Evolutionary conservation across 169 alveolate species (phyloP), one percentile per base, ranked within the genome.

Genomic region (Cryptosporidium tyzzeri): DNA sequence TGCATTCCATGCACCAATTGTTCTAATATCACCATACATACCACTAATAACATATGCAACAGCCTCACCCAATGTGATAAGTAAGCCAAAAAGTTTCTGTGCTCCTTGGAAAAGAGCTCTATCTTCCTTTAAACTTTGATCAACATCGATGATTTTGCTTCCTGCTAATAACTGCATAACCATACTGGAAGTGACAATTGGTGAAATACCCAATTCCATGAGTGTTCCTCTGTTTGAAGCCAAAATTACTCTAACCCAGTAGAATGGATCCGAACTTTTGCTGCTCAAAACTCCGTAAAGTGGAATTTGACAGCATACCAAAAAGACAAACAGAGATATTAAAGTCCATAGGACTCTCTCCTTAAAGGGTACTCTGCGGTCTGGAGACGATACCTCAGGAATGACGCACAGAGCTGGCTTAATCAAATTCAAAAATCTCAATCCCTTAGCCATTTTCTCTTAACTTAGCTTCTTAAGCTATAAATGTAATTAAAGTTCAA

Each of bases 131-230:
- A 97, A 95, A 37, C 97, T 95, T 92, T 98, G 98, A 94, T 99
- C 99, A 26, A 98, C 99, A 65, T 98, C 99, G 50, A 99, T 98
- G 65, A 99, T 97, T 93, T 97, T 97, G 45, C 99, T 97, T 41
- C 99, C 99, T 10, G 99, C 99, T 37, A 99, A 94, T 69, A 99
- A 96, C 95, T 99, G 99, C 99, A 99, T 98, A 74, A 99, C 98
- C 99, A 99, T 99, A 53, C 99, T 97, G 53, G 99, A 94, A 26
- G 99, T 98, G 84, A 98, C 99, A 84, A 97, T 98, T 16, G 99
- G 99, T 41, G 99, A 96, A 84, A 98, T 98, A 71, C 99, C 99
- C 53, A 98, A 95, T 93, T 98, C 99, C 99, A 98, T 98, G 39
- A 98, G 94, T 0, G 99, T 97, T 33, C 99, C 99, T 91, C 99